Evolutionary conservation across 257 asterid species (phyloP), one percentile per base, ranked within the genome.

Genomic region (Gentiana straminea): DNA sequence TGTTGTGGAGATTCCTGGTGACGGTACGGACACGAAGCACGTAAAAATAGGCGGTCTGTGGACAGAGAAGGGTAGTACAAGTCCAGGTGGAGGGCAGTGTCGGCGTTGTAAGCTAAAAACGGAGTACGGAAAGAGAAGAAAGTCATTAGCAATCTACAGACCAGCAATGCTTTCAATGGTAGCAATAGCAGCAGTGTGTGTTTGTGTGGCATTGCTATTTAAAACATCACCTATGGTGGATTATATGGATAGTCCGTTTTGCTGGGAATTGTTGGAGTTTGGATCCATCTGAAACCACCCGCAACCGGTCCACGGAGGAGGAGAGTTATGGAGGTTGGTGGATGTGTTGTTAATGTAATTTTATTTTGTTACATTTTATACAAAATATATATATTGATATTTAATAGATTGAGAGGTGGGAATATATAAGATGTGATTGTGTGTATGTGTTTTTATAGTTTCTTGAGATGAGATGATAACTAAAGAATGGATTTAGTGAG

Each of bases 141-240:
- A 70, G 34, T 74, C 84, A 3, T 71, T 74, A 57, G 65, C 77
- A 4, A 52, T 74, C 24, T 78, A 71, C 64, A 72, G 72, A 64
- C 84, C 84, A 3, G 81, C 76, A 10, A 74, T 78, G 84, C 73
- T 78, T 46, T 78, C 84, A 0, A 69, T 78, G 76, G 79, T 78
- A 7, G 78, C 78, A 1, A 69, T 78, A 32, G 84, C 79, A 0
- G 72, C 78, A 10, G 67, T 78, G 0, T 78, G 84, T 37, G 84
- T 78, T 33, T 78, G 84, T 6, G 84, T 68, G 8, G 84, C 84
- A 37, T 66, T 78, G 70, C 33, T 78, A 3, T 78, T 78, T 63
- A 78, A 78, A 49, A 74, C 78, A 52, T 78, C 76, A 1, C 84
- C 84, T 35, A 62, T 65, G 69, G 84, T 77, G 52, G 65, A 53